Evolutionary conservation across 179 eudicot species (phyloP), one percentile per base, ranked within the genome.

Genomic region (Actinidia polygama): DNA sequence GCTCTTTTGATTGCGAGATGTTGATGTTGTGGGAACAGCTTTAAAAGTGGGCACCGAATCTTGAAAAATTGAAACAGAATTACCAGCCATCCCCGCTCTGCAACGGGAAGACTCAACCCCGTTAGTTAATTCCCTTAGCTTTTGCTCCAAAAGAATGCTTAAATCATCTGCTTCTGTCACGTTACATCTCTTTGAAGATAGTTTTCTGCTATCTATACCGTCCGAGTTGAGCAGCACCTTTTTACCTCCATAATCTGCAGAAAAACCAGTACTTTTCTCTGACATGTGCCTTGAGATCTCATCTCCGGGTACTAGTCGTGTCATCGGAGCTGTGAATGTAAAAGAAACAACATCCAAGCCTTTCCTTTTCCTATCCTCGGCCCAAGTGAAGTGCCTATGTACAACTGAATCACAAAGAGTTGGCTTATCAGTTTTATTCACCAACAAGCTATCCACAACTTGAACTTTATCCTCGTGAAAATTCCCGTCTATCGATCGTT

Each of bases 341-440:
- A 96, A 96, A 69, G 99, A 96, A 86, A 96, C 90, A 83, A 95
- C 94, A 87, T 93, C 98, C 81, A 86, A 89, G 72, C 94, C 97
- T 79, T 91, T 91, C 85, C 86, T 92, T 79, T 90, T 85, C 83
- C 82, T 88, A 71, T 94, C 98, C 88, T 91, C 95, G 58, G 84
- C 82, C 90, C 88, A 85, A 82, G 75, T 51, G 59, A 79, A 87
- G 82, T 90, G 89, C 63, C 85, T 83, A 79, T 89, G 91, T 68
- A 64, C 71, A 53, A 77, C 61, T 67, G 66, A 69, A 80, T 82
- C 80, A 79, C 91, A 85, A 80, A 86, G 86, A 81, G 74, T 77
- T 80, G 83, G 74, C 55, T 84, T 88, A 75, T 84, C 94, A 81
- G 71, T 83, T 76, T 81, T 91, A 47, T 83, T 84, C 50, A 68